Percentiles rank a stretch among this genome's conserved stretches.
phyloP scores from a whole-genome alignment of 345 rosid genomes.

The Hibiscus trionum region DNA sequence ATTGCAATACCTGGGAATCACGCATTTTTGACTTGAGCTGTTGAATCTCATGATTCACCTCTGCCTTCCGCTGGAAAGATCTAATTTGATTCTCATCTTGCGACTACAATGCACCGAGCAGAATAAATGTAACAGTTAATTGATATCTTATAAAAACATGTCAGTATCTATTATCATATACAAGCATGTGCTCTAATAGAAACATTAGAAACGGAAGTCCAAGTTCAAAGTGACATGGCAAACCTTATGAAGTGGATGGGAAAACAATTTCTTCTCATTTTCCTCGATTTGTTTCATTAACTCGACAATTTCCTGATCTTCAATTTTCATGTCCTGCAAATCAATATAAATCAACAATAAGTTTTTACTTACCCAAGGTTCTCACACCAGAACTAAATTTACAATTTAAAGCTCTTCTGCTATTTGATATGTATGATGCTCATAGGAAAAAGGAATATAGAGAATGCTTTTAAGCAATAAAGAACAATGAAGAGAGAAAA shows the following conservation, averaged over 20 bases:
- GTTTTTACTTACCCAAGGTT: neutral
- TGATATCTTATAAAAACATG: conserved; percentile 9
- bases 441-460: neutral
- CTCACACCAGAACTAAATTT: neutral
- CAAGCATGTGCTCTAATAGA: neutral
- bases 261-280: conserved; percentile 64
- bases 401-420: neutral
- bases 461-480: neutral
- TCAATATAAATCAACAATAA: conserved; percentile 4
- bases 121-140: neutral
- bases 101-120: conserved; percentile 42
- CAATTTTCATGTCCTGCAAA: conserved; percentile 91
- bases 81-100: conserved; percentile 74
- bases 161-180: neutral
- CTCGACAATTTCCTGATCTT: conserved; percentile 81
- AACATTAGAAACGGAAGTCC: neutral
- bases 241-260: conserved; percentile 93
- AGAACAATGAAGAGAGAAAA: neutral
- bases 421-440: neutral
- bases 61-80: conserved; percentile 81
- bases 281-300: conserved; percentile 78
- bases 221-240: conserved; percentile 6
- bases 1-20: conserved; percentile 76
- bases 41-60: conserved; percentile 92
- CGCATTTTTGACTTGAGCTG: conserved; percentile 90